Base-by-base conservation (phyloP, 2,329 filamentous ascomycete genomes). In the Chaetomiaceae sp. region DNA sequence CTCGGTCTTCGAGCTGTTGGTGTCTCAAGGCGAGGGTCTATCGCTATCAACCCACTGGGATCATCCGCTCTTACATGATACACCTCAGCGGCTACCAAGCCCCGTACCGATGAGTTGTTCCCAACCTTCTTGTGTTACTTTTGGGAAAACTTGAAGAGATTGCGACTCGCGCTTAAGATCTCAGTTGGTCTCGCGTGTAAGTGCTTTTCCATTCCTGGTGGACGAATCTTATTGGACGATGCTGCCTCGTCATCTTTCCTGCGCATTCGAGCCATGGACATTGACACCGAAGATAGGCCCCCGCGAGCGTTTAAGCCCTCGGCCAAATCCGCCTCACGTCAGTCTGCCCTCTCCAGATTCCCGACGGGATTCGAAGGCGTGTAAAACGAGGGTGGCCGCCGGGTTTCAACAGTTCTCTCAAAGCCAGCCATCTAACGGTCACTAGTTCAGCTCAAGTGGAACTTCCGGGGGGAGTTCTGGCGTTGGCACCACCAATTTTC, bases 401-500 rank as follows among this genome's bases (percentile, higher is more conserved):
- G n/a, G n/a, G 20, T 36, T 33, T 44, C 41, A 29, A 18, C n/a
- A n/a, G 14, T 29, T 41, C 40, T 23, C 45, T 29, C 32, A 6
- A 32, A 13, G 37, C 34, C 47, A 51, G 25, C 50, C 50, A 43
- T 50, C 42, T 44, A 47, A 54, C 40, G 21, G 37, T 29, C 30
- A 20, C 48, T 48, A 44, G 27, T 13, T 44, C 44, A 36, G 34
- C 48, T 21, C 38, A 34, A 48, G 51, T 51, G 37, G 34, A 53
- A 53, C 45, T 27, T 33, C 30, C 29, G 27, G 25, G 25, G 20
- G 30, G n/a, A 25, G 43, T 48, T 38, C 53, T 37, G 32, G 38
- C 30, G 38, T 37, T n/a, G 33, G 48, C 29, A 30, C 38, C 53
- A 53, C 40, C 41, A 45, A 56, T 49, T 44, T 48, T 56, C 57